These are phyloP conservation scores for Allium sativum DNA, from an alignment of 106 monocot genomes.

Conservation along the genomic window DNA sequence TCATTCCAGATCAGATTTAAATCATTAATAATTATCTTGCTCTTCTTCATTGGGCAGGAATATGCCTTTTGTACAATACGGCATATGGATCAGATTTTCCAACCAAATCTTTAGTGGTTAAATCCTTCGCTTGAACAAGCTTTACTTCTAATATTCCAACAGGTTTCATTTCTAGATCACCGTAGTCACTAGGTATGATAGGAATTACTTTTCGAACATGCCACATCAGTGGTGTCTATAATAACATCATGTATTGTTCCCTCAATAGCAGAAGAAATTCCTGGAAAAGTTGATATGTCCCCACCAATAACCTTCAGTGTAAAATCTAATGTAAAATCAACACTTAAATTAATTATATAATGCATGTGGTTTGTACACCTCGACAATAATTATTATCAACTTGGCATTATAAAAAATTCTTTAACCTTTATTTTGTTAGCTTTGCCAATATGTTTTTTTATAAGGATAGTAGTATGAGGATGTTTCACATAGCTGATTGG, in stretches of 20 bases:
- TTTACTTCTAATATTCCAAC: constrained; percentile 72
- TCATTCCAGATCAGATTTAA: constrained; percentile 86
- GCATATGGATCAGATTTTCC: constrained; percentile 92
- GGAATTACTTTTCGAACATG: constrained; percentile 81
- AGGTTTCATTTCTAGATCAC: constrained; percentile 82
- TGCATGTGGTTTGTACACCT: too few species aligned
- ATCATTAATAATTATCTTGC: constrained; percentile 90
- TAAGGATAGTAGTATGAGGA: too few species aligned
- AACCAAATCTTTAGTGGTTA: constrained; percentile 20
- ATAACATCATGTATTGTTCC: constrained; percentile 72
- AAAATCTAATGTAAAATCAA: constrained; percentile 74
- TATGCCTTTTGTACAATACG: constrained; percentile 48
- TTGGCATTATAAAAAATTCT: too few species aligned
- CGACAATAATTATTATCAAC: too few species aligned
- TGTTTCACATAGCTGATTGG: too few species aligned
- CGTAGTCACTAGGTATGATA: constrained; percentile 86
- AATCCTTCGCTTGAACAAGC: constrained; percentile 66
- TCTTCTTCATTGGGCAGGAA: constrained; percentile 68
- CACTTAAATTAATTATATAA: too few species aligned
- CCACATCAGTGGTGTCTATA: constrained; percentile 80
- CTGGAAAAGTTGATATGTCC: constrained; percentile 74
- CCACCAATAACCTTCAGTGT: constrained; percentile 81
- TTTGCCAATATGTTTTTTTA: too few species aligned
- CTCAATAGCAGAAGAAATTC: constrained; percentile 88
- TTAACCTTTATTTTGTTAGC: too few species aligned